Percentiles rank a stretch among this genome's conserved stretches.
Conservation (phyloP, 2,329 filamentous ascomycete species). For the Emergomyces pasteurianus region DNA sequence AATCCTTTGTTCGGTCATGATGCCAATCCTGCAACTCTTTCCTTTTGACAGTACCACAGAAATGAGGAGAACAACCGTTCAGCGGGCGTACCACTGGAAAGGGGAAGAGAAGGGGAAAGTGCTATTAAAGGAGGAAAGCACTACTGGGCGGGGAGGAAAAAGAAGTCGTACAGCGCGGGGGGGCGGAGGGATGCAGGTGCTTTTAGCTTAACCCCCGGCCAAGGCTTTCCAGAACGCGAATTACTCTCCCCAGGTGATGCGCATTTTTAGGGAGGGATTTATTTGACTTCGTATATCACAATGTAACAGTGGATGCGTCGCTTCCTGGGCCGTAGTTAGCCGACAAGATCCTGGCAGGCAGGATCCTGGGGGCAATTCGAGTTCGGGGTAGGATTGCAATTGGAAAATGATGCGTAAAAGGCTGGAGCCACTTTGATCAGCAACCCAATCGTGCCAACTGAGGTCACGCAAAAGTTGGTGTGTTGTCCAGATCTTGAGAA, state of each 20-base stretch:
- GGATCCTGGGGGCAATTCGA: neutral
- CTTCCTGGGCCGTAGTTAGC: neutral
- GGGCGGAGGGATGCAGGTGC: neutral
- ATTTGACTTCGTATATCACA: neutral
- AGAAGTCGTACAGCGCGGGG: neutral
- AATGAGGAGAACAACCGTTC: neutral
- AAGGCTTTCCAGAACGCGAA: neutral
- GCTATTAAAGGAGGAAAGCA: too few species aligned
- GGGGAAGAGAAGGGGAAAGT: too few species aligned
- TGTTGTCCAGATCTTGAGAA: neutral
- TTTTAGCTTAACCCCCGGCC: neutral
- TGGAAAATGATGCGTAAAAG: neutral
- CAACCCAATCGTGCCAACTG: neutral
- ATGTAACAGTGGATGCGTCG: neutral
- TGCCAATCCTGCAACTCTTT: neutral
- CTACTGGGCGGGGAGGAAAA: neutral
- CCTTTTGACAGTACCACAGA: neutral
- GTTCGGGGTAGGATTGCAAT: neutral
- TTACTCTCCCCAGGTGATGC: neutral
- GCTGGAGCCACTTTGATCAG: neutral
- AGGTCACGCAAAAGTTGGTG: neutral
- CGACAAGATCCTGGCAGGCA: neutral
- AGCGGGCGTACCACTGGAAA: neutral
- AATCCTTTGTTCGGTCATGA: neutral
- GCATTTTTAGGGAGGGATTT: neutral